Conservation (phyloP, 1,284 basidiomycete genomes). For the Trichosporon faecale region DNA sequence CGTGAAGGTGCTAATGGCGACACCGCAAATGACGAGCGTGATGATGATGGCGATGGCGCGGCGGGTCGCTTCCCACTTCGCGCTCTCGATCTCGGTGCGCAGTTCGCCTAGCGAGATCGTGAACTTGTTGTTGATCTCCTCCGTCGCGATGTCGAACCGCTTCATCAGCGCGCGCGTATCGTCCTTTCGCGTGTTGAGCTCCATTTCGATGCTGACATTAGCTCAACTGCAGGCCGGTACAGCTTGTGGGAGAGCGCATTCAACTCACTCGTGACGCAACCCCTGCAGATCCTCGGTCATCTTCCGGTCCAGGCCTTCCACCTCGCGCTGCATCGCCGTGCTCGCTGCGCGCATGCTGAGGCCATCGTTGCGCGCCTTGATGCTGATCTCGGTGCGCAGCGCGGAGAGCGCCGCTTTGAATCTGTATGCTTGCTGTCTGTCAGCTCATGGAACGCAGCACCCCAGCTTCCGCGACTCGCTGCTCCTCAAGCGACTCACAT, state of each 20-base stretch:
- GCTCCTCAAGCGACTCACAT: slow-evolving; percentile 68
- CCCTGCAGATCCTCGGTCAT: slow-evolving; percentile 90
- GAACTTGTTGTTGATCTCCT: slow-evolving; percentile 85
- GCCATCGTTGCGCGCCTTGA: slow-evolving; percentile 80
- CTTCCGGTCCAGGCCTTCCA: slow-evolving; percentile 80
- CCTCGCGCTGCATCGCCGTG: slow-evolving; percentile 75
- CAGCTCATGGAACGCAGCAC: too few relatives aligned
- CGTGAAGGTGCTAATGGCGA: slow-evolving; percentile 19
- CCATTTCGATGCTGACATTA: slow-evolving; percentile 72
- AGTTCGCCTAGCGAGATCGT: slow-evolving; percentile 80
- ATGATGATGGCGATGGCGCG: slow-evolving; percentile 62
- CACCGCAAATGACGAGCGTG: slow-evolving; percentile 21
- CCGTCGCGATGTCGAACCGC: slow-evolving; percentile 79
- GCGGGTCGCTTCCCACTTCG: slow-evolving; percentile 87
- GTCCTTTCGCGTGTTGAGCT: slow-evolving; percentile 88
- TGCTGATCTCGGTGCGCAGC: slow-evolving; percentile 78
- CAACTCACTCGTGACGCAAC: slow-evolving; percentile 60
- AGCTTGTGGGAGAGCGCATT: too few relatives aligned
- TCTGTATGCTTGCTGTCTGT: slow-evolving; percentile 83
- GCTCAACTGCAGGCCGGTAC: neutral
- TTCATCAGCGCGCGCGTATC: slow-evolving; percentile 88
- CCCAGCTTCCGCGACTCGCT: too few relatives aligned
- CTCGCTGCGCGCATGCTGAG: slow-evolving; percentile 73
- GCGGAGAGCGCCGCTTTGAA: slow-evolving; percentile 92
- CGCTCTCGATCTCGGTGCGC: slow-evolving; percentile 78